A percentile compares a stretch with the other conserved stretches of the same genome.
phyloP scores from a whole-genome alignment of 345 rosid genomes.

The Citrus unshiu region DNA sequence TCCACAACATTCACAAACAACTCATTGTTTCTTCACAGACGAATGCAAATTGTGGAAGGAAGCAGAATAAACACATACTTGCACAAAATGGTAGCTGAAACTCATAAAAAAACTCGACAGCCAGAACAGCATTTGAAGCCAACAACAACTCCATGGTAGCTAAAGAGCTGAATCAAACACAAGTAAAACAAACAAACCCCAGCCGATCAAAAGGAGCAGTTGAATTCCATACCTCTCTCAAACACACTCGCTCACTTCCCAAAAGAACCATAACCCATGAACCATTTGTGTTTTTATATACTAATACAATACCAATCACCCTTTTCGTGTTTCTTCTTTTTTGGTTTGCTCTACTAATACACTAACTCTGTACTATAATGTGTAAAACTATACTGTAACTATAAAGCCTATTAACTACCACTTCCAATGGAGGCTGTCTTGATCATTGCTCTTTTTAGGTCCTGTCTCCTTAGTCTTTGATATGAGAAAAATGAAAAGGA shows the following conservation, averaged over 20 bases:
- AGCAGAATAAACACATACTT: constrained; percentile 34
- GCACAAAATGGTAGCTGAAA: constrained; percentile 35
- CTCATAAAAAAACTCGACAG: constrained; percentile 28
- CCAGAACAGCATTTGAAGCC: constrained; percentile 45
- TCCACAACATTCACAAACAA: constrained; percentile 51
- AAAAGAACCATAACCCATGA: constrained; percentile 40
- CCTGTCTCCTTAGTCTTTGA: constrained; percentile 10
- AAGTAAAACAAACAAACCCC: constrained; percentile 12
- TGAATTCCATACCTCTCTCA: constrained; percentile 4
- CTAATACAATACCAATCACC: not conserved
- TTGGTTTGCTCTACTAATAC: constrained; percentile 17
- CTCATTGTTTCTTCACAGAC: constrained; percentile 47
- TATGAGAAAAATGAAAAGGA: constrained; percentile 9
- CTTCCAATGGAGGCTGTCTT: constrained; percentile 26
- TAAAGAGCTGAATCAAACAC: constrained; percentile 9
- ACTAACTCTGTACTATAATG: constrained; percentile 1
- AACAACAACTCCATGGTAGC: constrained; percentile 40
- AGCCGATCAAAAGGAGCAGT: constrained; percentile 1
- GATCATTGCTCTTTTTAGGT: constrained; percentile 38
- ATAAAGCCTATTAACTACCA: constrained; percentile 21
- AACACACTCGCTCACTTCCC: constrained; percentile 28
- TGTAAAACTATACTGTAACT: constrained; percentile 3
- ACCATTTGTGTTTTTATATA: constrained; percentile 32
- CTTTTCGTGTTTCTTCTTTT: constrained; percentile 11
- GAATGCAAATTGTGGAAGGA: constrained; percentile 30